Percentiles rank a stretch among this genome's conserved stretches.
Evolutionary conservation across 2,329 filamentous ascomycete species (phyloP).

Genomic region (Sclerotinia glacialis): DNA sequence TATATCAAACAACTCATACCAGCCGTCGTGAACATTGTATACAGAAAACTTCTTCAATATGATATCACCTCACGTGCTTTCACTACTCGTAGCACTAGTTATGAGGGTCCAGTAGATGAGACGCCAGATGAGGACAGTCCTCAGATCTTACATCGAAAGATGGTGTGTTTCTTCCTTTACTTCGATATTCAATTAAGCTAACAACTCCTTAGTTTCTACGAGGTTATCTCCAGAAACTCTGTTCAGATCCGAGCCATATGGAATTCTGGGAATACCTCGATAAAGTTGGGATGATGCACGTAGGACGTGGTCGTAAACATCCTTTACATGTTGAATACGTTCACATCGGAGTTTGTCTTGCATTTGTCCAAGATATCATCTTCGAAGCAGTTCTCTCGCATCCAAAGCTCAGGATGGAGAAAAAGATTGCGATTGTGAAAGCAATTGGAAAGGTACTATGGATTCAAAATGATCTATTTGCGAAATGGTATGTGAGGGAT

Average conservation of each 20-base stretch:
- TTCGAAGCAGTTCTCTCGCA: conserved; percentile 70
- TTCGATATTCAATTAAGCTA: neutral
- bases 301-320: conserved; percentile 17
- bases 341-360: conserved; percentile 69
- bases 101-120: conserved; percentile 51
- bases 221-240: conserved; percentile 17
- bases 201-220: conserved; percentile 1
- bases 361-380: conserved; percentile 74
- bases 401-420: conserved; percentile 56
- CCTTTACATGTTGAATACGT: conserved; percentile 59
- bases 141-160: conserved; percentile 64
- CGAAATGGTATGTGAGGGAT: conserved; percentile 63
- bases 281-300: conserved; percentile 59
- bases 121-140: conserved; percentile 47
- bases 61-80: conserved; percentile 81
- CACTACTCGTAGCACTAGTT: conserved; percentile 59
- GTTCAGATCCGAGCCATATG: conserved; percentile 19
- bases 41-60: conserved; percentile 75
- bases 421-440: conserved; percentile 71
- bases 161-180: conserved; percentile 25
- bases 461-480: conserved; percentile 85
- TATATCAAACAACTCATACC: conserved; percentile 62
- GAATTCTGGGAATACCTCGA: conserved; percentile 70
- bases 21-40: conserved; percentile 79
- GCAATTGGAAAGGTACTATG: conserved; percentile 79